Evolutionary conservation across 139 green algal species (phyloP).

Genomic region (Monoraphidium neglectum): DNA sequence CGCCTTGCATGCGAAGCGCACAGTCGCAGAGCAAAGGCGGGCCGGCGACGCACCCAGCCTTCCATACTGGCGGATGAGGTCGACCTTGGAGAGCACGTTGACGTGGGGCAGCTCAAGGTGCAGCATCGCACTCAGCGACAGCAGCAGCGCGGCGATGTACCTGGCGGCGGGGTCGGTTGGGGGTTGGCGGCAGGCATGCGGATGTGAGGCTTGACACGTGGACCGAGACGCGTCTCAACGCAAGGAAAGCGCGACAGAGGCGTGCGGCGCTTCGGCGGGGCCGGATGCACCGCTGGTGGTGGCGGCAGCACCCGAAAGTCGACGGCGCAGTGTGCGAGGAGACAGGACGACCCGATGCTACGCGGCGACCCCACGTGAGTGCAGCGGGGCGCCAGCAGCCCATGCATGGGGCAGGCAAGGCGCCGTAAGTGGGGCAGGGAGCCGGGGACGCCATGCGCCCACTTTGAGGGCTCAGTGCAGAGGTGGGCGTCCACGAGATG

Average conservation of each 20-base stretch:
- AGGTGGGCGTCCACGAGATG: constrained; percentile 89
- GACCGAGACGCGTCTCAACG: not conserved
- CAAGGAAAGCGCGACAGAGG: not conserved
- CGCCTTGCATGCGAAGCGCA: too few species aligned
- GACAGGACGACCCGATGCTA: too few species aligned
- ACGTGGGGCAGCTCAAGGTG: constrained; percentile 84
- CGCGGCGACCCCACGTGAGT: too few species aligned
- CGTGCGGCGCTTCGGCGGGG: not conserved
- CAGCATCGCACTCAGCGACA: constrained; percentile 78
- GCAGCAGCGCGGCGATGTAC: constrained; percentile 83
- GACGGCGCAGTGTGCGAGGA: too few species aligned
- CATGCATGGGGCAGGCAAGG: too few species aligned
- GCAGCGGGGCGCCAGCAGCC: too few species aligned
- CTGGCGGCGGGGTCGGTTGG: constrained; percentile 46
- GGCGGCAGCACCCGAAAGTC: constrained; percentile 3
- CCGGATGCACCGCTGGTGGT: not conserved
- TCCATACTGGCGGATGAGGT: constrained; percentile 90
- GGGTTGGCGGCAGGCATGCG: not conserved
- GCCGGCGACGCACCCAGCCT: constrained; percentile 55
- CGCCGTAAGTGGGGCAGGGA: too few species aligned
- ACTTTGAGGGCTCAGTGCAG: constrained; percentile 80
- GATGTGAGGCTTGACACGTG: not conserved
- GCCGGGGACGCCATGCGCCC: too few species aligned
- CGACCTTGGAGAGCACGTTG: constrained; percentile 85
- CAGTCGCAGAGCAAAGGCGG: too few species aligned